Conservation (phyloP, 1,284 basidiomycete genomes). For the Naganishia sp. region DNA sequence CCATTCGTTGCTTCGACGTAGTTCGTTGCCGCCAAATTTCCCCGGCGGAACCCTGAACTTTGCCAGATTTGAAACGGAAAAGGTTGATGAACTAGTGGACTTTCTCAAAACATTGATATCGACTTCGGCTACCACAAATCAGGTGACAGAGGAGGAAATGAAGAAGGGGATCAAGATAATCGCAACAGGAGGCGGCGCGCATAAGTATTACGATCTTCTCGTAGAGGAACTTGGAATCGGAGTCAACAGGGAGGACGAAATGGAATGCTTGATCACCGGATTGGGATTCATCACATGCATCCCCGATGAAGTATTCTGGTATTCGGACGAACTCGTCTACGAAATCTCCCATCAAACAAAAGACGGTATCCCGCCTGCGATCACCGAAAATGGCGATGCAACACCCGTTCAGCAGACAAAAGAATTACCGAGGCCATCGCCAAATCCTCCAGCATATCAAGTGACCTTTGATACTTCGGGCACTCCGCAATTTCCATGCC, state of each 20-base stretch:
- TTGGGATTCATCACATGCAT: conserved; percentile 94
- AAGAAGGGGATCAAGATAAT: conserved; percentile 90
- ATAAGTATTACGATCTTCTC: conserved; percentile 88
- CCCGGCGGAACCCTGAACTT: conserved; percentile 98
- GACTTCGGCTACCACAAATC: conserved; percentile 82
- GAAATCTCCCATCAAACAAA: conserved; percentile 67
- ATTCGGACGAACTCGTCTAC: conserved; percentile 94
- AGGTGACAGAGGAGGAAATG: conserved; percentile 88
- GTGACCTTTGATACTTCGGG: conserved; percentile 68
- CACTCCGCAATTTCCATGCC: conserved; percentile 86
- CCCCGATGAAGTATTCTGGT: conserved; percentile 97
- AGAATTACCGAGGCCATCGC: conserved; percentile 80
- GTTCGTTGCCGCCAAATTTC: conserved; percentile 70
- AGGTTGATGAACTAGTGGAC: conserved; percentile 79
- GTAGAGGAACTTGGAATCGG: conserved; percentile 75
- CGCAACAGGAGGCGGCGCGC: conserved; percentile 96
- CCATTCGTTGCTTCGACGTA: conserved; percentile 67
- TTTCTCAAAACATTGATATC: conserved; percentile 88
- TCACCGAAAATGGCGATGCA: conserved; percentile 15
- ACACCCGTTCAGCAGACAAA: conserved; percentile 29
- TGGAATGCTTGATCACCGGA: conserved; percentile 97
- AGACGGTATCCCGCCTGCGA: conserved; percentile 18
- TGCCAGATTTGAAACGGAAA: conserved; percentile 91
- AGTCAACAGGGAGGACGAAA: conserved; percentile 90
- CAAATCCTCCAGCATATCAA: conserved; percentile 84